These are phyloP conservation scores for Acacia confusa DNA, from an alignment of 306 rosid species.

Conservation along the genomic window DNA sequence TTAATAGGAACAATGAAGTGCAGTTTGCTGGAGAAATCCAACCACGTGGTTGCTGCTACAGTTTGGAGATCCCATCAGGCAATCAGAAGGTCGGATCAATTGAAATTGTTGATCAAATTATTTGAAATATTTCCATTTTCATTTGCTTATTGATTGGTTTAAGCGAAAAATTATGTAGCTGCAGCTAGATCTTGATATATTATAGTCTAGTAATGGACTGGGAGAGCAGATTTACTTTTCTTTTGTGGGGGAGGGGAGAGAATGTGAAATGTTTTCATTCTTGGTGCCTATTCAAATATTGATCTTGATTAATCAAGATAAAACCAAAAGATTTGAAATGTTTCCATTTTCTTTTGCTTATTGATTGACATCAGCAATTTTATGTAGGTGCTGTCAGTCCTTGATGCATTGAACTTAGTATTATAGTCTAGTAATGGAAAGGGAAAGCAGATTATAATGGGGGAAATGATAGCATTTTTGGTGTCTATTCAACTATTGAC, in stretches of 20 bases:
- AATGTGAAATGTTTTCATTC: not conserved
- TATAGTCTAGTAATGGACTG: not conserved
- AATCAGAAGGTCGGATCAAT: conserved; percentile 60
- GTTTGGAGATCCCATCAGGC: conserved; percentile 59
- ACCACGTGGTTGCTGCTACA: conserved; percentile 79
- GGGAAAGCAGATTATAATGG: not conserved
- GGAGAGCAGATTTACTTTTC: not conserved
- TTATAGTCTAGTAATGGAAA: not conserved
- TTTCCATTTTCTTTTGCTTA: not conserved
- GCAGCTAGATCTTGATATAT: not conserved
- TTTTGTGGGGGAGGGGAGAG: not conserved
- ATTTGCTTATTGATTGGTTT: conserved; percentile 37
- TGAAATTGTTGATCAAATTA: not conserved
- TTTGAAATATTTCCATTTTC: not conserved
- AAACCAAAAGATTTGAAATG: not conserved
- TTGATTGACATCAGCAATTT: conserved; percentile 8
- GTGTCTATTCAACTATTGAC: not conserved
- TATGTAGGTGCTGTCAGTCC: not conserved
- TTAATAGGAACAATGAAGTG: conserved; percentile 79
- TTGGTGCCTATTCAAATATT: not conserved
- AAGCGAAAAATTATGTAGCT: not conserved
- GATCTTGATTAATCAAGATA: not conserved
- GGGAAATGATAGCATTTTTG: not conserved
- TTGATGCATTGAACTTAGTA: conserved; percentile 17
- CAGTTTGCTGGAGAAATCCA: conserved; percentile 99